These are phyloP conservation scores for Umbelopsis sp. DNA, from an alignment of 192 early-diverging fungal genomes.

Conservation along the genomic window DNA sequence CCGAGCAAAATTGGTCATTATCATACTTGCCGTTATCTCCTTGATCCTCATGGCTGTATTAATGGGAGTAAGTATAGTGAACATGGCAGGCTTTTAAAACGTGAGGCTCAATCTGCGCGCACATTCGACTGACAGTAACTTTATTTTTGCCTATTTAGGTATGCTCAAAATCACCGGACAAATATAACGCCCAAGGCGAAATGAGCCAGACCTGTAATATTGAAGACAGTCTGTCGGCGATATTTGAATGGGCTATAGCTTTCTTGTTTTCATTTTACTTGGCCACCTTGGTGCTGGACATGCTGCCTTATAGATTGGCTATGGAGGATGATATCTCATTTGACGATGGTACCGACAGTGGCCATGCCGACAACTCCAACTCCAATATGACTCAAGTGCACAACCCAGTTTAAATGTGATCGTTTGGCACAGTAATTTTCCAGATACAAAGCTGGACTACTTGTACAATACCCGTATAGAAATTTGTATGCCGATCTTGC, in stretches of 20 bases:
- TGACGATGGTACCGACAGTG: too few relatives aligned
- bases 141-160: background rate
- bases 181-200: constrained; percentile 13
- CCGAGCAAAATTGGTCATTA: background rate
- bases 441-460: too few relatives aligned
- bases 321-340: too few relatives aligned
- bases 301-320: constrained; percentile 2
- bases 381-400: too few relatives aligned
- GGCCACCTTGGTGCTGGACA: background rate
- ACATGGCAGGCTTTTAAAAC: too few relatives aligned
- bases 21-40: background rate
- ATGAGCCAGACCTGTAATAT: background rate
- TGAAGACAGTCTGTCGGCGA: background rate
- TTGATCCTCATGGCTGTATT: constrained; percentile 2
- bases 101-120: background rate
- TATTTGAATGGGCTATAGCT: constrained; percentile 17
- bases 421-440: too few relatives aligned
- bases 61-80: background rate
- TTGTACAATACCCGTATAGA: too few relatives aligned
- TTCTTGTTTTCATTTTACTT: constrained; percentile 15
- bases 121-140: background rate
- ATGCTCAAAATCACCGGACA: background rate
- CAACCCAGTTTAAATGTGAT: too few relatives aligned
- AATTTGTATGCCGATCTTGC: too few relatives aligned
- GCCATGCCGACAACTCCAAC: too few relatives aligned